These are phyloP conservation scores for Crithidia sp. DNA, from an alignment of 208 protist genomes.

Conservation along the genomic window DNA sequence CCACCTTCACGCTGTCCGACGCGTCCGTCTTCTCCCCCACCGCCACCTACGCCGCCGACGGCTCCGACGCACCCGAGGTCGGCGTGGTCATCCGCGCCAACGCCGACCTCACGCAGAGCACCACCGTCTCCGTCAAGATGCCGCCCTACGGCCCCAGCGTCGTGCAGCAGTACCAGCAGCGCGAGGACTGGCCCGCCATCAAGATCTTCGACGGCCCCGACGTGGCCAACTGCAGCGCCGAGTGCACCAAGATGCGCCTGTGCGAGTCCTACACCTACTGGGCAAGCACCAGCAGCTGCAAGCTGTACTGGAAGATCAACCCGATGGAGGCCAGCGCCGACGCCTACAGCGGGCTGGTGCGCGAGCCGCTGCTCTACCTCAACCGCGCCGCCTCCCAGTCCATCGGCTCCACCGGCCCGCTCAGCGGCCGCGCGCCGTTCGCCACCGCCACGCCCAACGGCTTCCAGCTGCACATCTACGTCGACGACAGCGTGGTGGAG, in stretches of 20 bases:
- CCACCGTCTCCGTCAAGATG: constrained; percentile 39
- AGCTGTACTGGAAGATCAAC: constrained; percentile 35
- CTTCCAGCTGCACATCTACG: constrained; percentile 40
- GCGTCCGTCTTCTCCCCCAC: constrained; percentile 17
- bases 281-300: constrained; percentile 17
- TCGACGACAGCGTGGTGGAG: constrained; percentile 49
- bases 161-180: constrained; percentile 5
- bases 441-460: constrained; percentile 26
- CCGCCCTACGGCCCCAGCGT: constrained; percentile 18
- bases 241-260: constrained; percentile 35
- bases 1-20: constrained; percentile 34
- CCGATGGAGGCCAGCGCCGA: neutral
- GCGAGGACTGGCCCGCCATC: constrained; percentile 25
- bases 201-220: constrained; percentile 27
- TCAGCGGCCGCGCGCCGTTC: constrained; percentile 47
- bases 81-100: constrained; percentile 37
- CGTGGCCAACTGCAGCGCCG: constrained; percentile 29
- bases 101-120: constrained; percentile 19
- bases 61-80: constrained; percentile 38
- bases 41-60: constrained; percentile 25
- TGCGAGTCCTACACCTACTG: constrained; percentile 39
- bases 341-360: constrained; percentile 29
- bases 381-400: constrained; percentile 34
- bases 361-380: constrained; percentile 42
- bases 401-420: constrained; percentile 26